Base-by-base conservation (phyloP, 2,329 filamentous ascomycete genomes). In the Plenodomus tracheiphilus region DNA sequence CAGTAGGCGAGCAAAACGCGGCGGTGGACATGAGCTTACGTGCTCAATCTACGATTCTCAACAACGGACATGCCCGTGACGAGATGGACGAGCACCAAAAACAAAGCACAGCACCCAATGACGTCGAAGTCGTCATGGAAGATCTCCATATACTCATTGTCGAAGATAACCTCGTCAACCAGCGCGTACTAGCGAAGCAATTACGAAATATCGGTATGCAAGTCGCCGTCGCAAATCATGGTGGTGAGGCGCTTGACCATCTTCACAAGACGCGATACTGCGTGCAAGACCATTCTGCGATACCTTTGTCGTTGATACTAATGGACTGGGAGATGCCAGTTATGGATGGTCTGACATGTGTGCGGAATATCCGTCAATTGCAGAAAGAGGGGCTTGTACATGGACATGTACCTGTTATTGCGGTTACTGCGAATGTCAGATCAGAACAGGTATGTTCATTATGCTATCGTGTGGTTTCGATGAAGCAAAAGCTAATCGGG, bases 131-230 rank as follows among this genome's bases (percentile, higher is more conserved):
- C 6, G 28, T 52, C 7, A 37, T 47, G 16, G 43, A 37, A 20
- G 16, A 58, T 0, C 45, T 68, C 1, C 50, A 68, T 36, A 50
- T 71, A 8, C 53, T 72, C 4, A 58, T 72, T 7, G 69, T 72
- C 1, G 68, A 69, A 51, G 73, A 76, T 41, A 75, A 76, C 36
- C 54, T 74, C 5, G 64, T 75, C 30, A 75, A 76, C 18, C 73
- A 75, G 45, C 65, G 67, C 21, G 72, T 76, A 15, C 56, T 75
- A 13, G 59, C 67, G 3, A 74, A 71, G 50, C 73, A 75, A 40
- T 61, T 76, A 3, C 57, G 61, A 6, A 70, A 69, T 10, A 46
- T 67, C 2, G 70, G 71, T 7, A 71, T 69, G 56, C 56, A 59
- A 11, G 72, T 75, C 8, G 49, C 56, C 10, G 66, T 74, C 3